Percentiles rank a stretch among this genome's conserved stretches.
phyloP scores from a whole-genome alignment of 2,329 filamentous ascomycete genomes.

The Neonectria coccinea region DNA sequence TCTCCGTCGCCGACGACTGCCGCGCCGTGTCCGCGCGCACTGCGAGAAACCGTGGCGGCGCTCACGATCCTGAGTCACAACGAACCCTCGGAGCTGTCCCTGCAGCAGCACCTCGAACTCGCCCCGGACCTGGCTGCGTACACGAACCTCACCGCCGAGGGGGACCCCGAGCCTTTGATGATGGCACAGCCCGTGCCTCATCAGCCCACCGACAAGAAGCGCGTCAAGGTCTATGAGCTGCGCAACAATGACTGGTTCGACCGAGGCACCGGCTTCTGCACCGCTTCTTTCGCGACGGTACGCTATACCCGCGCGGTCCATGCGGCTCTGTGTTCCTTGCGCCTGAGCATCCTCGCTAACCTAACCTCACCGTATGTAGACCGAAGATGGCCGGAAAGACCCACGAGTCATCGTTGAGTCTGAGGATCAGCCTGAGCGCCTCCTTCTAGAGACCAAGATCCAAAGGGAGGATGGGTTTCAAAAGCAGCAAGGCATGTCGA shows the following conservation, averaged over 20 bases:
- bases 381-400: slow-evolving; percentile 76
- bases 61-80: slow-evolving; percentile 66
- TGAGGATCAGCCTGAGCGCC: slow-evolving; percentile 87
- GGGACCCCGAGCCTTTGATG: slow-evolving; percentile 72
- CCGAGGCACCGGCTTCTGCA: slow-evolving; percentile 95
- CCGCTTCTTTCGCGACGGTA: slow-evolving; percentile 80
- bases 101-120: slow-evolving; percentile 71
- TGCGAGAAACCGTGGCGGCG: slow-evolving; percentile 64
- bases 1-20: slow-evolving; percentile 35
- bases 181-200: slow-evolving; percentile 79
- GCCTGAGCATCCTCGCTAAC: slow-evolving; percentile 43
- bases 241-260: slow-evolving; percentile 99
- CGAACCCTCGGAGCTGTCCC: slow-evolving; percentile 66
- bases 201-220: slow-evolving; percentile 74
- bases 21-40: slow-evolving; percentile 48
- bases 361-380: slow-evolving; percentile 51
- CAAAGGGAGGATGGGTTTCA: slow-evolving; percentile 96
- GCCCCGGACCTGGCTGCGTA: slow-evolving; percentile 65
- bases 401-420: slow-evolving; percentile 91
- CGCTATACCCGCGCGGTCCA: slow-evolving; percentile 50
- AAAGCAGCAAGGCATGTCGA: slow-evolving; percentile 87
- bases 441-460: slow-evolving; percentile 89
- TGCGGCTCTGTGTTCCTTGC: slow-evolving; percentile 24
- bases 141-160: slow-evolving; percentile 61
- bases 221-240: slow-evolving; percentile 99